Percentiles rank a stretch among this genome's conserved stretches.
Conservation (phyloP, 1,284 basidiomycete species). For the Melampsora americana region DNA sequence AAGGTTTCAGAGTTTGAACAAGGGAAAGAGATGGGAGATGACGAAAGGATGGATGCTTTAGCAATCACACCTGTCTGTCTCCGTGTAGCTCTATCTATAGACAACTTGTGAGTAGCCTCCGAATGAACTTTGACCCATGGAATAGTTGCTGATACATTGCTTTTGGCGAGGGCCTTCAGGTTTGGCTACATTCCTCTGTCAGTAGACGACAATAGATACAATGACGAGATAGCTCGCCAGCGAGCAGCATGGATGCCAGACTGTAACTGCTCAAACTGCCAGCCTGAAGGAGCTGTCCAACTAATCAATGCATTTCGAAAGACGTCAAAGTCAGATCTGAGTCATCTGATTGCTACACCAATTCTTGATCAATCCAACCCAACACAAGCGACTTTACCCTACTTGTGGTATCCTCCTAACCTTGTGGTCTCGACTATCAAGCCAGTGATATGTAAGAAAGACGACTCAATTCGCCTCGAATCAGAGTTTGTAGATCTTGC, state of each 20-base stretch:
- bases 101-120: background rate
- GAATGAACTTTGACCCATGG: too few species aligned
- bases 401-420: too few species aligned
- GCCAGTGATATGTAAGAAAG: too few species aligned
- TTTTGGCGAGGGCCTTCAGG: background rate
- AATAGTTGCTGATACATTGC: too few species aligned
- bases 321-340: too few species aligned
- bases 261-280: constrained; percentile 10
- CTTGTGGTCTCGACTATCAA: too few species aligned
- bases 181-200: constrained; percentile 12
- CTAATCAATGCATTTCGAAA: too few species aligned
- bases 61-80: constrained; percentile 15
- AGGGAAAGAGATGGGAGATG: background rate
- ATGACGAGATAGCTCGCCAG: constrained; percentile 6
- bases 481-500: too few species aligned
- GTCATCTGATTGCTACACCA: too few species aligned
- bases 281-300: background rate
- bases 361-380: too few species aligned
- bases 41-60: constrained; percentile 20
- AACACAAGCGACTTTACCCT: too few species aligned
- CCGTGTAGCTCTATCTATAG: background rate
- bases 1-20: background rate
- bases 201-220: constrained; percentile 5
- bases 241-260: background rate
- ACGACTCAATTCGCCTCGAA: too few species aligned